Evolutionary conservation across 495 filamentous ascomycete genomes (phyloP), one percentile per base, ranked within the genome.

Genomic region (Hamigera avellanea): DNA sequence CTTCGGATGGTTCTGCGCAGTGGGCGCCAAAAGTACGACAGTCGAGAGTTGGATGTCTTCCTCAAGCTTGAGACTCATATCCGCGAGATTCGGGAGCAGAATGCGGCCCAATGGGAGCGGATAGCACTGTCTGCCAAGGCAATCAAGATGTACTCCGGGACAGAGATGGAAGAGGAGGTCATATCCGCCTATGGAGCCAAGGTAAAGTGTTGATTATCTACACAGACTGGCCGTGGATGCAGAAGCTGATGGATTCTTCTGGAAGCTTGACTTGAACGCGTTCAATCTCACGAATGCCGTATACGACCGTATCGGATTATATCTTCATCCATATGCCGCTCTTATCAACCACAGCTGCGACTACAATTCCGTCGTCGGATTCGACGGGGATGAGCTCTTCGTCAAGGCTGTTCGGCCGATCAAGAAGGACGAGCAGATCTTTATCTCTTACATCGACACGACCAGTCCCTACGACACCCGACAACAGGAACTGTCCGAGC

Each of bases 321-420:
- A 67, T 29, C 45, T 85, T 26, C 76, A 82, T 36, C 64, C 75
- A 1, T 53, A 69, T 4, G 67, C 71, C 0, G 61, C 72, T 26
- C 46, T 67, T 8, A 66, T 79, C 45, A 86, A 86, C 51, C 83
- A 87, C 57, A 80, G 73, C 35, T 86, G 83, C 54, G 61, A 69
- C 25, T 77, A 77, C 19, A 87, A 83, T 40, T 65, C 74, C n/a
- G 61, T 70, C 10, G 63, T 81, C 21, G 65, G 73, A 10, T 80
- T 82, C 45, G 73, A 81, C 35, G 73, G 68, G 54, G 46, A 52
- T 19, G 49, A 57, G 5, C 43, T 69, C 13, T 64, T 45, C 28
- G 33, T 72, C 34, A 67, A 67, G 35, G 68, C 70, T 14, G 44
- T 70, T 13, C 40, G 50, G 2, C 51, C 56, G 1, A 75, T 79